Evolutionary conservation across 2,329 filamentous ascomycete species (phyloP).

Genomic region (Cryoendolithus antarcticus): DNA sequence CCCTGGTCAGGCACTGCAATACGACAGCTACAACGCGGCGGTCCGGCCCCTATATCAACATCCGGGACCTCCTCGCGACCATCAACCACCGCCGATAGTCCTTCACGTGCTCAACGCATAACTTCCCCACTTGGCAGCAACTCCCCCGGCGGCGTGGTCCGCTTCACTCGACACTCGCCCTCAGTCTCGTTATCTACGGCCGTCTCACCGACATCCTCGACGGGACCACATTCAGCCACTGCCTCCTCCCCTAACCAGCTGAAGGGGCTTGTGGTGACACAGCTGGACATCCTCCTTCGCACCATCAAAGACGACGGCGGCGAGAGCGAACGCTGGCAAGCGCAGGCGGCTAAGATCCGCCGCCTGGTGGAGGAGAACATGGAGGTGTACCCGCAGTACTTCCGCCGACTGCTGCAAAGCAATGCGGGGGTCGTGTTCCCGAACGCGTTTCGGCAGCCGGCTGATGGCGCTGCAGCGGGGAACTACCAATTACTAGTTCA

Average conservation of each 20-base stretch:
- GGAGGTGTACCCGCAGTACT: conserved; percentile 96
- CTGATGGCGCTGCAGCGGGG: conserved; percentile 49
- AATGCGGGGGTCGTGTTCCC: conserved; percentile 90
- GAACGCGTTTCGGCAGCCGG: conserved; percentile 51
- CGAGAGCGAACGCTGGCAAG: conserved; percentile 81
- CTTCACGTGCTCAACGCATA: conserved; percentile 42
- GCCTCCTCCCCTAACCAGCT: conserved; percentile 37
- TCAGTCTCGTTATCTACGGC: conserved; percentile 31
- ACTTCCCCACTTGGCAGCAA: conserved; percentile 29
- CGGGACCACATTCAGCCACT: conserved; percentile 32
- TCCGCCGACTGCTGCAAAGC: conserved; percentile 78
- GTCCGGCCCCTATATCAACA: conserved; percentile 46
- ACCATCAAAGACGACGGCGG: conserved; percentile 82
- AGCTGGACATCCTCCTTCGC: conserved; percentile 87
- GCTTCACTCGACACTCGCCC: conserved; percentile 48
- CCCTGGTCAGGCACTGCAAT: conserved; percentile 45
- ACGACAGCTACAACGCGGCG: conserved; percentile 43
- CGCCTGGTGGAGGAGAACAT: conserved; percentile 98
- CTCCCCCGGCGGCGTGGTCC: conserved; percentile 32
- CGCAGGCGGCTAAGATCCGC: conserved; percentile 79
- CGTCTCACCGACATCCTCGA: conserved; percentile 31
- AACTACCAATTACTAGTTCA: conserved; percentile 72
- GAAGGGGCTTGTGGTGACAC: conserved; percentile 86
- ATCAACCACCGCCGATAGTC: conserved; percentile 41
- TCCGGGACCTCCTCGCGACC: conserved; percentile 37